Evolutionary conservation across 208 protist genomes (phyloP), one percentile per base, ranked within the genome.

Genomic region (Leishmania arabica): DNA sequence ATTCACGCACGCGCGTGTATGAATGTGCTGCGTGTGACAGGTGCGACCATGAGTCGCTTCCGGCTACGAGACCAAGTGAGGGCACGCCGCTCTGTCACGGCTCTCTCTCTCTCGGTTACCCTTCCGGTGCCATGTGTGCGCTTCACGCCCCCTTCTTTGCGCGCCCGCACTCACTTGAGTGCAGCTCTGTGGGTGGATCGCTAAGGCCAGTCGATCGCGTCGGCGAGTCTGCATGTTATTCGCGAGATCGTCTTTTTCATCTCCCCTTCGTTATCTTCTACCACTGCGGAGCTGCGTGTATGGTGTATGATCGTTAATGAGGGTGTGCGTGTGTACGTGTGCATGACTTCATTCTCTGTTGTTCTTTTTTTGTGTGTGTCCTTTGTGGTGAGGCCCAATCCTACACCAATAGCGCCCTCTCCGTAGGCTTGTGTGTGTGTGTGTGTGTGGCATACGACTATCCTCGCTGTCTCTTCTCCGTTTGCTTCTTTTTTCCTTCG

Each of bases 401-500:
- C 65, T 69, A 45, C 15, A 13, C 1, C 34, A 69, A 11, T 2
- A 24, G 58, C 8, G 58, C 27, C 1, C 58, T 24, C 58, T 64
- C 2, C 15, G 11, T 24, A 69, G 17, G 64, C 1, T 31, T 17
- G 31, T 37, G 19, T 3, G 64, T 37, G 8, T 69, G 64, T 21
- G 60, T 72, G 31, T 15, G 27, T 70, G 60, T 64, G 60, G 66
- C 37, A 19, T 31, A 24, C 74, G 54, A 15, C 21, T 37, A 47
- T n/a, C 49, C 49, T 47, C 53, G 15, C 13, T 58, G 21, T 71
- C 68, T n/a, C 27, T 74, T 79, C 78, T 45, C 75, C 77, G 1
- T 34, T 68, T 17, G 49, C 49, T 77, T 49, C 78, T 53, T 40
- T 73, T 31, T 70, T 27, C 74, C 45, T 72, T 13, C 17, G 51